These are phyloP conservation scores for Panaeolus papilionaceus DNA, from an alignment of 768 basidiomycete species.

Conservation along the genomic window DNA sequence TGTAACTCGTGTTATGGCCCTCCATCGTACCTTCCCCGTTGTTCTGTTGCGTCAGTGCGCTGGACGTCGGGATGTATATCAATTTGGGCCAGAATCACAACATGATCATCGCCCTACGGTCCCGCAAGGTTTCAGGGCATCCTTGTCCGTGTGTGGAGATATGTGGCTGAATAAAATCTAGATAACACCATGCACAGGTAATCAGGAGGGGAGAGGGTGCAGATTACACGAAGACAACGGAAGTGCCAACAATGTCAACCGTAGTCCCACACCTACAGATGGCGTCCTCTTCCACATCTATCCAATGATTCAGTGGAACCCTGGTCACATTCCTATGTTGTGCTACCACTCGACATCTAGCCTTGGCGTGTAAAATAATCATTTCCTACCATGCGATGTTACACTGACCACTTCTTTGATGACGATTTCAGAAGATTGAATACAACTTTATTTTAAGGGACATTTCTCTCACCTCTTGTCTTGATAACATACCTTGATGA, in stretches of 20 bases:
- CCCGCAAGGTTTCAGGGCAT: conserved; percentile 7
- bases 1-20: neutral
- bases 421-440: conserved; percentile 13
- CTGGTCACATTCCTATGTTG: conserved; percentile 13
- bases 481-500: conserved; percentile 6
- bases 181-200: neutral
- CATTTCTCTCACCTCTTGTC: conserved; percentile 12
- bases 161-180: conserved; percentile 6
- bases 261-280: neutral
- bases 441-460: conserved; percentile 12
- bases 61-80: neutral
- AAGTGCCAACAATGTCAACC: conserved; percentile 12
- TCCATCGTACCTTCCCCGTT: neutral
- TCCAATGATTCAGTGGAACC: neutral
- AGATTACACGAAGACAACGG: conserved; percentile 13
- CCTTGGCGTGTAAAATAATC: conserved; percentile 5
- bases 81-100: neutral
- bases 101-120: conserved; percentile 9
- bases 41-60: neutral
- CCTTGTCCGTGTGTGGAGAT: neutral
- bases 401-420: conserved; percentile 12
- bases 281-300: conserved; percentile 3
- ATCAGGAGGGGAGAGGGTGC: neutral
- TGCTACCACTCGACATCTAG: conserved; percentile 7
- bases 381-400: conserved; percentile 9